Evolutionary conservation across 2,329 filamentous ascomycete species (phyloP), one percentile per base, ranked within the genome.

Genomic region (Arthrobotrys conoides): DNA sequence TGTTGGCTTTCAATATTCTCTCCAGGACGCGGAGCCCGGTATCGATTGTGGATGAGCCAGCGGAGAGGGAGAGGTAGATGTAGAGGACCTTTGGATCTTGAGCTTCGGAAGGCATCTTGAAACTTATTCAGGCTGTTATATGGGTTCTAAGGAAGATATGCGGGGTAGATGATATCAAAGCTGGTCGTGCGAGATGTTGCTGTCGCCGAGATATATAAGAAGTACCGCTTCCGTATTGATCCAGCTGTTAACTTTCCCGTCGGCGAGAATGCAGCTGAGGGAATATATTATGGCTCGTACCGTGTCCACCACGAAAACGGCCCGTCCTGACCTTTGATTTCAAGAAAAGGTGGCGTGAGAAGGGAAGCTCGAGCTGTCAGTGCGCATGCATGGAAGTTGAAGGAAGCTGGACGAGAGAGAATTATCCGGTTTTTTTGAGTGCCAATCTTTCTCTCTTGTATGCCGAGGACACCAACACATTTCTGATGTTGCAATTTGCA

Each of bases 21-120:
- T 99, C 95, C 81, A 99, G 90, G 59, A 96, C 92, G 69, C 94
- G 96, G 0, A 96, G 98, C 27, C 94, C 96, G 48, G 96, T 98
- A 83, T 98, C 91, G 84, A 98, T 97, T 85, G 97, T 94, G 24
- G 94, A 97, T 48, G 94, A 97, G 80, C 96, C 96, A 76, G 96
- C 93, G 20, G 96, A 98, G 71, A 99, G 88, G 67, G 95, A 98
- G 78, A 96, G 98, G 86, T 96, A 97, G 82, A 99, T 92, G 87
- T 96, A 99, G 80, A 99, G 90, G 30, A 91, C 87, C 14, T 81
- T 88, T 61, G 91, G 89, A 84, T 93, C 91, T 44, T 71, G 68
- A 9, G 27, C 33, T 48, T 67, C 61, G 22, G 59, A 63, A 46
- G 72, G 30, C 72, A 77, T 77, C 1, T 67, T 63, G 57, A 14